Conservation (phyloP, 352 stramenopile species). For the Phytophthora tubulina region DNA sequence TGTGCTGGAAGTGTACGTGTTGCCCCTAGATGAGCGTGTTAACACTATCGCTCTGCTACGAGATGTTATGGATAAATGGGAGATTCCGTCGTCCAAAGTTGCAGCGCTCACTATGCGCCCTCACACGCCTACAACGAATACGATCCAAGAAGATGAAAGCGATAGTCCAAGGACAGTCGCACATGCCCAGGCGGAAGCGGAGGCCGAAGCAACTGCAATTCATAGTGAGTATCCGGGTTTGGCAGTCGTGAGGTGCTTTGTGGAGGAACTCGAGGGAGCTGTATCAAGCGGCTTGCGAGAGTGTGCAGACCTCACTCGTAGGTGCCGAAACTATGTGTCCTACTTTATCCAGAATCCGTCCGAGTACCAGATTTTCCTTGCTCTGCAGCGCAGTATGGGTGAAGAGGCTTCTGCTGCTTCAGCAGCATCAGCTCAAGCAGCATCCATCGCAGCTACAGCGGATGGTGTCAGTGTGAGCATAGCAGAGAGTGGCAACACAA, state of each 20-base stretch:
- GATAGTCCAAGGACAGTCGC: constrained; percentile 35
- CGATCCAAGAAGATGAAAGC: constrained; percentile 24
- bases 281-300: constrained; percentile 66
- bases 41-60: constrained; percentile 83
- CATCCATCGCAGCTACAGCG: constrained; percentile 34
- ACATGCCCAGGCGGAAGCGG: constrained; percentile 34
- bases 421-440: constrained; percentile 28
- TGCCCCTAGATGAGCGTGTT: constrained; percentile 78
- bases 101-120: constrained; percentile 77
- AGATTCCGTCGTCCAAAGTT: constrained; percentile 77
- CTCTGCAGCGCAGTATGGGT: constrained; percentile 69
- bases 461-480: constrained; percentile 45
- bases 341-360: constrained; percentile 89
- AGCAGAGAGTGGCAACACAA: constrained; percentile 24
- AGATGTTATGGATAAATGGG: constrained; percentile 87
- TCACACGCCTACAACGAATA: constrained; percentile 34
- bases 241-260: constrained; percentile 75
- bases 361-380: constrained; percentile 86
- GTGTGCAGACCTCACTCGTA: constrained; percentile 65
- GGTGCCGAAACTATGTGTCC: constrained; percentile 82
- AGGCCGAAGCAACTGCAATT: constrained; percentile 50
- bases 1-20: constrained; percentile 80
- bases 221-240: constrained; percentile 75
- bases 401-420: constrained; percentile 48
- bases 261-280: constrained; percentile 65